Evolutionary conservation across 192 early-diverging fungal species (phyloP), one percentile per base, ranked within the genome.

Genomic region (Radiomyces spectabilis): DNA sequence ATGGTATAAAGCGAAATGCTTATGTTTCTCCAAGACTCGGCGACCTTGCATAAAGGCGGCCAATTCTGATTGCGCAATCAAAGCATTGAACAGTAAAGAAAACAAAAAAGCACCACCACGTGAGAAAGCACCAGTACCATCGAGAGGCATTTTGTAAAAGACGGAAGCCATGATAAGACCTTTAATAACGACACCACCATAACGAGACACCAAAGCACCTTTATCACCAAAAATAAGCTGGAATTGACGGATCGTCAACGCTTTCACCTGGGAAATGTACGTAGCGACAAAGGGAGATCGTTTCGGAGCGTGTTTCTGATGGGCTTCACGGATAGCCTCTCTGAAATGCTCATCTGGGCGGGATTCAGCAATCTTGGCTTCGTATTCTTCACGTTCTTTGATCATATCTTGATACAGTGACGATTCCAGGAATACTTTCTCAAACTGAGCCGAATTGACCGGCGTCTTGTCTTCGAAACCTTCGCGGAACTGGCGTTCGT

Each of bases 131-230:
- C 86, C 88, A 7, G 51, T 41, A 31, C 71, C 66, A 22, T 65
- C 66, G 25, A 48, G 43, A 3, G 83, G 82, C 53, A 92, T 66
- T 27, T 66, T 50, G 26, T 78, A 79, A 66, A 83, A 88, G 15
- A 84, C 75, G 21, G 82, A 82, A 22, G 83, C 86, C 65, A 85
- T 79, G 56, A 87, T 81, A 37, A 86, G 51, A 43, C 83, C 85
- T 61, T 87, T 85, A 56, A 84, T 51, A 29, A 25, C 63, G 53
- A 57, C 51, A 49, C 51, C 76, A 74, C 41, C 51, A 22, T 67
- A 51, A 48, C 78, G 78, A 55, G 83, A 78, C 27, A 83, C 29
- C 5, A 84, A 55, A 19, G 68, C 59, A 30, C 52, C 59, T 47
- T 68, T 63, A 62, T 57, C 55, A 47, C 62, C 62, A 31, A 44